Base-by-base conservation (phyloP, 169 alveolate genomes). In the Eimeria sp. region DNA sequence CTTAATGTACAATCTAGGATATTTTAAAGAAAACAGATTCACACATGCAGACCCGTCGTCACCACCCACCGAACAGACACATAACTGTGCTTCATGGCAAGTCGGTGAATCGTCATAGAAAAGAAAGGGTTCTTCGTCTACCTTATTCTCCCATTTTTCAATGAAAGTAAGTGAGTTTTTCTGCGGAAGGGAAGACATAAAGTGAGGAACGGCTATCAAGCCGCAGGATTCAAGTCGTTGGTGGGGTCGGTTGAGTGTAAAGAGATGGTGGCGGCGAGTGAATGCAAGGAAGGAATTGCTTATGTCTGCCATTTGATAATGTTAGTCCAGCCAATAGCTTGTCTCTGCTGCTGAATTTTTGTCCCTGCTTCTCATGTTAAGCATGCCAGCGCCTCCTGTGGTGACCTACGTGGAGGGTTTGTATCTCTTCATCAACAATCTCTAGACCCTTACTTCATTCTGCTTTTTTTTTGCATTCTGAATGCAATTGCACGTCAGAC, bases 161-260 rank as follows among this genome's bases (percentile, higher is more conserved):
- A 33, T 4, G 10, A 71, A 37, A 71, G 33, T 71, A 16, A 4
- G 4, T 37, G 16, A 71, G 25, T 37, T 33, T 71, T 37, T 27
- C 54, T 37, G 54, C n/a, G 27, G n/a, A 37, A 11, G 27, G 54
- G 37, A 37, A 0, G 18, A 13, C 80, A 37, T 9, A n/a, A 66
- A 4, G n/a, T 1, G 30, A 71, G 8, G 33, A 13, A n/a, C n/a
- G 14, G 54, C 1, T 27, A 54, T 8, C 8, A 3, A 71, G 54
- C n/a, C 30, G 77, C n/a, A 37, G 33, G 54, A 1, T 33, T 37
- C 25, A 3, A 8, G n/a, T 11, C 49, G 13, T 14, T 33, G 80
- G 80, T 71, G 54, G 80, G 80, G 80, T 71, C n/a, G 80, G 80
- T 33, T 71, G 27, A 37, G 80, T 33, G 80, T 30, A 23, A 6